Evolutionary conservation across 148 eudicot species (phyloP), one percentile per base, ranked within the genome.

Genomic region (Silene uniflora): DNA sequence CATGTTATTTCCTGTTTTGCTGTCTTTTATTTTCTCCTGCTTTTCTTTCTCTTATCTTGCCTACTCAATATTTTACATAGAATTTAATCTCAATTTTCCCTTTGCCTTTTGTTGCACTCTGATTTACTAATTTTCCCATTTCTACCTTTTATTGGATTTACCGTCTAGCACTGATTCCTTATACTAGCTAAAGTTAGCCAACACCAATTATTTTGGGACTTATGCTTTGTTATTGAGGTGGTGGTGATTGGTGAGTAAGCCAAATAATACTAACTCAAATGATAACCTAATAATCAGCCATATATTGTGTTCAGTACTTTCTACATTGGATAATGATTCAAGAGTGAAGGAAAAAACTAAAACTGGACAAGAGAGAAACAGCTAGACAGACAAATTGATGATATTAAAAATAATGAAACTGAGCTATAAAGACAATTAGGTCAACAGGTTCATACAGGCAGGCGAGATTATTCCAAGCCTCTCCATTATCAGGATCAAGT

Each of bases 401-500:
- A 29, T 24, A 10, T 29, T 42, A 23, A 16, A 72, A 6, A 72
- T 19, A 39, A 16, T 32, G 62, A 11, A 47, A 6, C 29, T 55
- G 56, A 49, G 44, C 42, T 27, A 11, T n/a, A 19, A 49, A 66
- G 27, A 68, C 49, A 12, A 71, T 46, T n/a, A 65, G 68, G 24
- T n/a, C 49, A 71, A 76, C 62, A 78, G 69, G 83, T 61, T 74
- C 91, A 78, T 88, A 91, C 91, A 95, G 79, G 79, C 96, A 92
- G 80, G 99, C 99, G 62, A 95, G 85, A 80, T 95, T 95, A 82
- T 95, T 92, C 99, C 99, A 95, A 77, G 99, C 97, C 86, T 95
- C 99, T 70, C 93, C 97, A 81, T 92, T 90, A 54, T 90, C 97
- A 52, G 99, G 97, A 83, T 95, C 99, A 79, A 92, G 92, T 78